Base-by-base conservation (phyloP, 106 monocot species). In the Iris macrosiphon region DNA sequence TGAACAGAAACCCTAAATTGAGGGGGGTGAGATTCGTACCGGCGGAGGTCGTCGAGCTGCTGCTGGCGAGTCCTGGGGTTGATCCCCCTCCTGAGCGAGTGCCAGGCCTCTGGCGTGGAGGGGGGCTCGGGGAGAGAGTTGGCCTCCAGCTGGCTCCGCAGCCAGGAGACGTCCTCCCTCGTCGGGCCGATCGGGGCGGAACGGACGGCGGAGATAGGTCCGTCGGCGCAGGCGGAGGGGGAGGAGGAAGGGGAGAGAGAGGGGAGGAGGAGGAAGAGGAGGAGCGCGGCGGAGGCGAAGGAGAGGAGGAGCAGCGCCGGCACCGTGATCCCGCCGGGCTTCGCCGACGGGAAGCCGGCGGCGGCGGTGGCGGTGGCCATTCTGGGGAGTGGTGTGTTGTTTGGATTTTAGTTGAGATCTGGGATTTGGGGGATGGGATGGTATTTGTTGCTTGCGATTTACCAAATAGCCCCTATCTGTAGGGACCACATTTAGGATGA, bases 41-140 rank as follows among this genome's bases (percentile, higher is more conserved):
- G 43, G 20, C 48, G 49, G 50, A 84, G 44, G 32, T 84, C 84
- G 9, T 71, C 54, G 49, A 84, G 78, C 59, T 84, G 84, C 55
- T 79, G 84, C 7, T 32, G 55, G 41, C 84, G 78, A 13, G 75
- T 71, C 47, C 84, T 78, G 39, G 84, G 84, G 21, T 84, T 84
- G 55, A 84, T 84, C 63, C 84, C 84, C 60, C 79, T 84, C 34
- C 84, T 69, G 4, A 73, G 63, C 53, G 66, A 34, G 43, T 71
- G 51, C 84, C 84, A 84, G 24, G 59, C 73, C 26, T 59, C 64
- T 27, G 72, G 61, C 3, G 77, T 73, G 56, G 61, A 34, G 39
- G 73, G 73, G 1, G 70, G 71, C 7, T 78, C 75, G 15, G 52
- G 58, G 55, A 84, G 67, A 37, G 63, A 50, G 49, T 78, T 84